Percentiles rank a stretch among this genome's conserved stretches.
Conservation (phyloP, 129 eudicot genomes). For the Cynara cardunculus region DNA sequence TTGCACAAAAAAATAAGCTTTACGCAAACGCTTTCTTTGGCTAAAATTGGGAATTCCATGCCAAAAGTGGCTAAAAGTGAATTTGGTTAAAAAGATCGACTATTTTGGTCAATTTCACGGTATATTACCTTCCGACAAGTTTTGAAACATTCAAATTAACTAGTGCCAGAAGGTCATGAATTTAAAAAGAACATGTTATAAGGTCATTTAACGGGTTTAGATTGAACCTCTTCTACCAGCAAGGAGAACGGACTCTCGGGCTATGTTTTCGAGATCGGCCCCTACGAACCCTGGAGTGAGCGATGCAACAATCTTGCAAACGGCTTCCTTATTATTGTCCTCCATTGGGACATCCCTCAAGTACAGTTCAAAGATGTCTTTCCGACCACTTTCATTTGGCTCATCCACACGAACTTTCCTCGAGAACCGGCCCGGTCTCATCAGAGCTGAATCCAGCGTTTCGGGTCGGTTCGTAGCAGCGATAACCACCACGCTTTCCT, state of each 20-base stretch:
- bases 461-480: constrained; percentile 65
- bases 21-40: no score
- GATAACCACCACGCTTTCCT: constrained; percentile 42
- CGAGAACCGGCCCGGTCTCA: constrained; percentile 55
- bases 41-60: no score
- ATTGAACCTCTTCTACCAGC: constrained; percentile 48
- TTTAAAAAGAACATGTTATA: background rate
- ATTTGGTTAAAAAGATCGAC: no score
- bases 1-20: no score
- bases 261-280: constrained; percentile 53
- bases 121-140: background rate
- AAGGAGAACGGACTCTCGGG: constrained; percentile 45
- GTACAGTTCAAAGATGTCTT: constrained; percentile 40
- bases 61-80: no score
- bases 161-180: background rate
- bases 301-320: constrained; percentile 33
- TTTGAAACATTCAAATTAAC: no score
- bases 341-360: constrained; percentile 30
- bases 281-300: constrained; percentile 52
- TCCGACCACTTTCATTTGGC: constrained; percentile 42
- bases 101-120: background rate
- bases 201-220: background rate
- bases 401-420: constrained; percentile 39
- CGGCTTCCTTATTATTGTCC: constrained; percentile 25
- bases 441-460: constrained; percentile 44